phyloP scores from a whole-genome alignment of 2,329 filamentous ascomycete species.

The Penicillium nordicum region DNA sequence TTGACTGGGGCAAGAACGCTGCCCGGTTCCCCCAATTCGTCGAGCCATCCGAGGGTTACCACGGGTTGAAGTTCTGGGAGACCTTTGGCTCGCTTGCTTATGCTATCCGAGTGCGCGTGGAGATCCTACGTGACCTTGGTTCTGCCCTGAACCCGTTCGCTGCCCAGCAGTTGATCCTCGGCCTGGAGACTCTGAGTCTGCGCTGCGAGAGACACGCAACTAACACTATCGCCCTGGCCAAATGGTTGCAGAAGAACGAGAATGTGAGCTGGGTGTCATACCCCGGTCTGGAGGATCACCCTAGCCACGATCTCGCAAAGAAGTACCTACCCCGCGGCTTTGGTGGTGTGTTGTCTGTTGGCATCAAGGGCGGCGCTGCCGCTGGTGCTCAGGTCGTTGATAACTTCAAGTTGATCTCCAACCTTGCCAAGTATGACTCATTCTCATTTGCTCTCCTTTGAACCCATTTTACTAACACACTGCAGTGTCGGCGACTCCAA shows the following conservation, averaged over 20 bases:
- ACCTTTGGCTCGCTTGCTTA: constrained; percentile 84
- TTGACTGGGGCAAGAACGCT: constrained; percentile 84
- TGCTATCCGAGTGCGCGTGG: constrained; percentile 80
- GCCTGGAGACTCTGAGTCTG: constrained; percentile 84
- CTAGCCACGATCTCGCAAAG: constrained; percentile 75
- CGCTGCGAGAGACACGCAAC: constrained; percentile 80
- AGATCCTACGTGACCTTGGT: constrained; percentile 84
- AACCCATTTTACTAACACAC: background rate
- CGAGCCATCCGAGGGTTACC: constrained; percentile 81
- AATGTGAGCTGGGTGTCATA: constrained; percentile 94
- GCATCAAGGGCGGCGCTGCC: constrained; percentile 81
- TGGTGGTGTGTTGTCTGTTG: constrained; percentile 88
- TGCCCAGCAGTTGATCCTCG: constrained; percentile 86
- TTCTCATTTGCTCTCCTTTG: background rate
- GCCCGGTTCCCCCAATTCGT: constrained; percentile 89
- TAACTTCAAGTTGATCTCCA: constrained; percentile 90
- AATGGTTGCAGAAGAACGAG: constrained; percentile 77
- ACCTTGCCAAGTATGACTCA: constrained; percentile 71
- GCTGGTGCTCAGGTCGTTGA: constrained; percentile 88
- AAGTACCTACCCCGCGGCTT: constrained; percentile 81
- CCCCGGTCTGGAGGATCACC: constrained; percentile 78
- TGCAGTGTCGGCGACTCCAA: constrained; percentile 81
- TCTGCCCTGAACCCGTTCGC: constrained; percentile 82
- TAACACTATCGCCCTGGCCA: constrained; percentile 76
- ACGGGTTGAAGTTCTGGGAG: constrained; percentile 91